Base-by-base conservation (phyloP, 2,329 filamentous ascomycete species). In the Colletotrichum tropicale region DNA sequence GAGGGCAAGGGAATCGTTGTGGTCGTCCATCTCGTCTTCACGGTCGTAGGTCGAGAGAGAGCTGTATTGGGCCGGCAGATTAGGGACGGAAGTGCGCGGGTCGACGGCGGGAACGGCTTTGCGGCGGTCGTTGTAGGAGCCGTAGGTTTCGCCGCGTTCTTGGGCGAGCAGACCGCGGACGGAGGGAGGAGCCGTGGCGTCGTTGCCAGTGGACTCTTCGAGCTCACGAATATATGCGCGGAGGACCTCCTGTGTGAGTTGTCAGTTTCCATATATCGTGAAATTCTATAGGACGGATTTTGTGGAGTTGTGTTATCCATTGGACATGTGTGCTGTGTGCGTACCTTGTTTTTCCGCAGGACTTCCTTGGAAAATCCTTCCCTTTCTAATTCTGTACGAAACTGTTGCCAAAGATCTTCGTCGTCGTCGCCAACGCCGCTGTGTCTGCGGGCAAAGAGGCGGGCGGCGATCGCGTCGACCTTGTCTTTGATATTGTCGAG, bases 151-250 rank as follows among this genome's bases (percentile, higher is more conserved):
- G 66, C 84, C 86, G 16, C 70, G 83, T 68, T 85, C 83, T 43
- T 85, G 84, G 77, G 89, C 88, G n/a, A 92, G 84, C 12, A 92
- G 84, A 1, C 90, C 89, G 70, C 89, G 87, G 16, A 90, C 86
- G 3, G 89, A 88, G 4, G 89, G 88, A 15, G 86, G 86, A 38
- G 83, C 82, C 30, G 86, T 87, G 26, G 85, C 86, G 52, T 86
- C 85, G 15, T 84, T 80, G n/a, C 83, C 81, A 43, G 85, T 84
- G 70, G 88, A 85, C 55, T 89, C 87, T 77, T 91, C 89, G 76
- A 93, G 87, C 79, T 91, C 89, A 43, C 89, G 89, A 56, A 93
- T 91, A 79, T 93, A 92, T 24, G 91, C 90, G 76, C 90, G 87
- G 28, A 92, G 82, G 12, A 92, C 86, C 78, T 92, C 89, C 91